Evolutionary conservation across 257 asterid genomes (phyloP).

Genomic region (Penstemon newberryi): DNA sequence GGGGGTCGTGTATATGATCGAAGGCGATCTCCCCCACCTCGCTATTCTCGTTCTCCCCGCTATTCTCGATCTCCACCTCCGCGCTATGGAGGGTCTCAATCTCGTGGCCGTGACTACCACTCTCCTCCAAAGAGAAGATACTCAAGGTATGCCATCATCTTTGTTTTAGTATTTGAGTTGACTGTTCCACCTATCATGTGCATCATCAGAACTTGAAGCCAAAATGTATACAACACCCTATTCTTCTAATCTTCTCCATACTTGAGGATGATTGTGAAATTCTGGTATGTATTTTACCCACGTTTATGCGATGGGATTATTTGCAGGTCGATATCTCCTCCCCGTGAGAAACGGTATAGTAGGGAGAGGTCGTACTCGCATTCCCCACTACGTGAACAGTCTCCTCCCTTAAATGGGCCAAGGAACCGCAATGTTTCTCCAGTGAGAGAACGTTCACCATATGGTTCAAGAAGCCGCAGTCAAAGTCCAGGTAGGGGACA

Average conservation of each 20-base stretch:
- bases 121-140: slow-evolving; percentile 74
- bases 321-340: slow-evolving; percentile 82
- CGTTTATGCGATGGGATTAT: background rate
- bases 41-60: slow-evolving; percentile 71
- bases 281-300: too few species aligned
- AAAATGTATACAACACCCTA: background rate
- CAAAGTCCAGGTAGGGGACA: slow-evolving; percentile 44
- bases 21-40: slow-evolving; percentile 69
- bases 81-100: slow-evolving; percentile 56
- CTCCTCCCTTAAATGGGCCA: slow-evolving; percentile 51
- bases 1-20: slow-evolving; percentile 75
- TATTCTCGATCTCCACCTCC: slow-evolving; percentile 83
- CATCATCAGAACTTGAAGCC: background rate
- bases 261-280: too few species aligned
- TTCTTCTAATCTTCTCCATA: background rate
- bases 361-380: slow-evolving; percentile 62
- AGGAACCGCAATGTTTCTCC: slow-evolving; percentile 64
- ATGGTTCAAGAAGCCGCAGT: slow-evolving; percentile 54
- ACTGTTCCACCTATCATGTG: background rate
- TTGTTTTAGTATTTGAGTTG: background rate
- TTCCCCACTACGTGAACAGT: slow-evolving; percentile 46
- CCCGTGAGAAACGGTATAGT: slow-evolving; percentile 60
- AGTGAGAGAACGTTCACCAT: slow-evolving; percentile 45
- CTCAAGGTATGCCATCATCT: slow-evolving; percentile 52
- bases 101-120: slow-evolving; percentile 68